Base-by-base conservation (phyloP, 306 rosid genomes). In the Prunus mira region DNA sequence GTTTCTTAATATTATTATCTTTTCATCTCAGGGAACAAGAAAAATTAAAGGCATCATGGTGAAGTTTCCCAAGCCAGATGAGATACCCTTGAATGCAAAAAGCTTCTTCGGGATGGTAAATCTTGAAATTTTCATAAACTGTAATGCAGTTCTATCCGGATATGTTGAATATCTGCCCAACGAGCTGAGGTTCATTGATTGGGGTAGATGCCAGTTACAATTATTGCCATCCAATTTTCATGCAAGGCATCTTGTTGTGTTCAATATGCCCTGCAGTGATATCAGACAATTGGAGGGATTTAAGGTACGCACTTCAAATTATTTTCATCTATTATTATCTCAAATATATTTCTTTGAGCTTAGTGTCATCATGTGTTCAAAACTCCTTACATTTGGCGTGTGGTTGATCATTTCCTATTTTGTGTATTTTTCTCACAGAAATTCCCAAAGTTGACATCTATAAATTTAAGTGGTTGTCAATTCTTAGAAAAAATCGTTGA, bases 171-270 rank as follows among this genome's bases (percentile, higher is more conserved):
- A 76, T 76, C 80, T 87, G 9, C 80, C 86, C 4, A 69, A 46
- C 12, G 2, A 69, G 25, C 9, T 69, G 60, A 69, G 61, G 45
- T 27, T 84, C 51, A 81, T 84, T 57, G 62, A 69, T 22, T 87
- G 91, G 89, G 57, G 50, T 49, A 32, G 45, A 46, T 85, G 84
- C 66, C 86, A 85, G 10, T 71, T 50, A 38, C 61, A 61, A 14
- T 64, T 19, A 72, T 74, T 85, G n/a, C 88, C 88, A 2, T 41
- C 61, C 1, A 70, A 69, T 72, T 84, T 84, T 77, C 32, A 58
- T 56, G 82, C 88, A 3, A 43, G 41, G 65, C 22, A 81, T 22
- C 88, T 84, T 61, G 73, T 74, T 67, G 67, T n/a, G 8, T 79
- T 87, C 65, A 41, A 46, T 6, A 47, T 87, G 75, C 81, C 73